phyloP scores from a whole-genome alignment of 352 stramenopile species.

The Phytophthora gonapodyides region DNA sequence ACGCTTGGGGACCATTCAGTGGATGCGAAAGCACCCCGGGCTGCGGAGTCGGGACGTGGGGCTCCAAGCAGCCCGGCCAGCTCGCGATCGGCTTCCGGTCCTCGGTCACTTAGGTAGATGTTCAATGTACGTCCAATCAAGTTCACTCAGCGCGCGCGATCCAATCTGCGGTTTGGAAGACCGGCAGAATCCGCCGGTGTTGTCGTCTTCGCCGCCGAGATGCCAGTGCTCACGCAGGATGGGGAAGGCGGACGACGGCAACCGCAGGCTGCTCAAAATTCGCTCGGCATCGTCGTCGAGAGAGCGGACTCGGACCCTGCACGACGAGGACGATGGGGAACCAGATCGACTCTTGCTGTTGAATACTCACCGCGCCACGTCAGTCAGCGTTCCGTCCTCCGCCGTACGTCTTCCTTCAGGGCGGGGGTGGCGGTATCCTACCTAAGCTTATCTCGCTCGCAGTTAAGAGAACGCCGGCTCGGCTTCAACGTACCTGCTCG shows the following conservation, averaged over 20 bases:
- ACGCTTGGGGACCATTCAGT: conserved; percentile 20
- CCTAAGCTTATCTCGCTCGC: background rate
- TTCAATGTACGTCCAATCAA: conserved; percentile 36
- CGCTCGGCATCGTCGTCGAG: conserved; percentile 11
- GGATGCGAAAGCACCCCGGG: conserved; percentile 20
- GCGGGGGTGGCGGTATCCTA: conserved; percentile 6
- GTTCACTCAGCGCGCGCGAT: conserved; percentile 3
- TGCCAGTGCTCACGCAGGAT: conserved; percentile 11
- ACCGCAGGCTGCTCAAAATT: conserved; percentile 16
- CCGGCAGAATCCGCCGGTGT: conserved; percentile 8
- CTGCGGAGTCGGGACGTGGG: background rate
- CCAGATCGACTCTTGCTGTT: conserved; percentile 8
- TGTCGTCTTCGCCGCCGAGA: conserved; percentile 1
- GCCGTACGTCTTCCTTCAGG: conserved; percentile 2
- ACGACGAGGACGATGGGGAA: conserved; percentile 36
- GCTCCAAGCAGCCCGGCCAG: conserved; percentile 4
- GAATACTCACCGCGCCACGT: conserved; percentile 26
- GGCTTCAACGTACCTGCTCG: conserved; percentile 9
- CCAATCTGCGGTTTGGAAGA: conserved; percentile 35
- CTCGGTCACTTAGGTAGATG: conserved; percentile 27
- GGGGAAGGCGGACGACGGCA: background rate
- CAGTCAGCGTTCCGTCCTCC: conserved; percentile 12
- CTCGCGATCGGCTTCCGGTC: conserved; percentile 18
- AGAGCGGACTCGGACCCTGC: conserved; percentile 27
- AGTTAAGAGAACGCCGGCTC: conserved; percentile 2